phyloP scores from a whole-genome alignment of 164 flowering plant species.

The Aristolochia fimbriata region DNA sequence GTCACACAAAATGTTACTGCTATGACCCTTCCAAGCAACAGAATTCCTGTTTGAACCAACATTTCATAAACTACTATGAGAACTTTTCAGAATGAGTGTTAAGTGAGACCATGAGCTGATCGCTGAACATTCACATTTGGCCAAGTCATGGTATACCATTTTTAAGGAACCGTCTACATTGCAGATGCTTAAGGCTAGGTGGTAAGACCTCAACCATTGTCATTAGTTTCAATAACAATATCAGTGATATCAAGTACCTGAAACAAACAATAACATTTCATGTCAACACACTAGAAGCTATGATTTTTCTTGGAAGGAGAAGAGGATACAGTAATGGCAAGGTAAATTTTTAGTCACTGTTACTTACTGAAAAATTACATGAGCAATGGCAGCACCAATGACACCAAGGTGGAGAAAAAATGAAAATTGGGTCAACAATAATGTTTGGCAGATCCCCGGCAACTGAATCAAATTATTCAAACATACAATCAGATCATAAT shows the following conservation, averaged over 20 bases:
- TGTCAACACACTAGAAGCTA: no score
- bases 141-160: background rate
- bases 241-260: no score
- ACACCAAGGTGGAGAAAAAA: constrained; percentile 60
- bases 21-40: constrained; percentile 59
- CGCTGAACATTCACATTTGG: background rate
- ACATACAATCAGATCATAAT: background rate
- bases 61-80: background rate
- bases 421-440: constrained; percentile 75
- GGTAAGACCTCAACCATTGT: constrained; percentile 60
- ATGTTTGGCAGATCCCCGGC: constrained; percentile 67
- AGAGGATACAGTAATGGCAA: no score
- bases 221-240: constrained; percentile 48
- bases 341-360: no score
- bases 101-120: background rate
- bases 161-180: no score
- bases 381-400: constrained; percentile 95
- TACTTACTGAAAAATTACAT: constrained; percentile 95
- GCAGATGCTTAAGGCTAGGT: constrained; percentile 54
- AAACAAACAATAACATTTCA: background rate
- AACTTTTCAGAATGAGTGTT: background rate
- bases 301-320: no score
- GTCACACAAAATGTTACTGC: constrained; percentile 93
- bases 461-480: constrained; percentile 34
- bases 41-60: constrained; percentile 37